These are phyloP conservation scores for Solanum aculeatissimum DNA, from an alignment of 305 asterid species.

Conservation along the genomic window DNA sequence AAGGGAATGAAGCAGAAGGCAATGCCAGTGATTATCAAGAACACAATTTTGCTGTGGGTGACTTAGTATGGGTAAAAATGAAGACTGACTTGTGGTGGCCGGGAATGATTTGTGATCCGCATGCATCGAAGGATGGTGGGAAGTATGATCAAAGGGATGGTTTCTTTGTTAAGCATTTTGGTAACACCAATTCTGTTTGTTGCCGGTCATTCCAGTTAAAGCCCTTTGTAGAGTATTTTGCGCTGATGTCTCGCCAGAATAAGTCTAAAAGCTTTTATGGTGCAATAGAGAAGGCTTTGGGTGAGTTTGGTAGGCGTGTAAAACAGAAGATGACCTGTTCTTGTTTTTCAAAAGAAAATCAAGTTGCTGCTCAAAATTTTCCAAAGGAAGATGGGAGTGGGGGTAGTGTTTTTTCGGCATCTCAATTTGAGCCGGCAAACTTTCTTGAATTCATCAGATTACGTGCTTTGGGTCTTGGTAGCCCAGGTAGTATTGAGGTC, in stretches of 20 bases:
- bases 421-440: constrained; percentile 39
- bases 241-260: constrained; percentile 30
- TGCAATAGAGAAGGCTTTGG: constrained; percentile 57
- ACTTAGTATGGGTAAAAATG: constrained; percentile 67
- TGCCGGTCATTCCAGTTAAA: constrained; percentile 36
- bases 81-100: constrained; percentile 76
- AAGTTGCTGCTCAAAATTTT: constrained; percentile 5
- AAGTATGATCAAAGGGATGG: constrained; percentile 14
- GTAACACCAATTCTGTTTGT: constrained; percentile 36
- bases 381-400: constrained; percentile 4
- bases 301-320: constrained; percentile 46
- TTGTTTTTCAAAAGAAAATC: constrained; percentile 36
- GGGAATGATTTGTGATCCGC: constrained; percentile 47
- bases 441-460: constrained; percentile 28
- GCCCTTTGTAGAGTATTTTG: constrained; percentile 57
- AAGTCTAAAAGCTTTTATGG: constrained; percentile 32
- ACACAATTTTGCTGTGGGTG: constrained; percentile 33
- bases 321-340: constrained; percentile 55
- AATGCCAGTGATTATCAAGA: constrained; percentile 3
- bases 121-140: constrained; percentile 7
- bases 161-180: constrained; percentile 45
- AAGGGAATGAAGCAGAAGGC: constrained; percentile 7
- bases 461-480: constrained; percentile 25
- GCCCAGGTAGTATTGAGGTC: constrained; percentile 35
- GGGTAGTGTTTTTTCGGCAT: constrained; percentile 14